Base-by-base conservation (phyloP, 2,329 filamentous ascomycete genomes). In the Beauveria varroae region DNA sequence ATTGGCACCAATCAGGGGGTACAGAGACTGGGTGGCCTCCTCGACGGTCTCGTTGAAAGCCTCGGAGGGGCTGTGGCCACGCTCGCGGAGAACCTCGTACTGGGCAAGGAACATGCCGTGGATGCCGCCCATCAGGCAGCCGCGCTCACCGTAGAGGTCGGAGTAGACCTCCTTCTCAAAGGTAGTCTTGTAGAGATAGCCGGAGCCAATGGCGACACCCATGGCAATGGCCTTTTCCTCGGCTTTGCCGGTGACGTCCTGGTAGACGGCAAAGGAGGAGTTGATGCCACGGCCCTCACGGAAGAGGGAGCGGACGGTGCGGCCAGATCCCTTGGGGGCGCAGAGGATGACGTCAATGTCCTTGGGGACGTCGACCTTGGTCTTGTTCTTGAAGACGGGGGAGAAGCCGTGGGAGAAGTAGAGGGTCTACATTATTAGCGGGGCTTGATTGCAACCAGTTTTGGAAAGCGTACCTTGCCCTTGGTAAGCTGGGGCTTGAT, bases 381-480 rank as follows among this genome's bases (percentile, higher is more conserved):
- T 99, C 76, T 95, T 88, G 78, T 96, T 89, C 86, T 97, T 97
- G 91, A 99, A 99, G 80, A 99, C 93, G 76, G 95, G 95, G 66
- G 95, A 98, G 90, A 99, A 99, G 75, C 95, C 95, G 87, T 99
- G 95, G 70, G 95, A 98, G 87, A 99, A 99, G 89, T 99, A 99
- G 71, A 99, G 91, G 64, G 95, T 99, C 93, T 95, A 67, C 20
- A 46, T 12, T 8, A 40, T 59, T 22, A 34, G 37, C 28, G 28
- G 14, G 22, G 22, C 24, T 20, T 18, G n/a, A 30, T 50, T 8
- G 30, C n/a, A 10, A 34, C 24, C 24, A 4, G n/a, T 5, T 10
- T 46, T 16, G 26, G 12, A 16, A 26, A 41, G 53, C 53, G 66
- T 79, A 93, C 91, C 90, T 99, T 99, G 83, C 91, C 95, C 90